Base-by-base conservation (phyloP, 495 filamentous ascomycete species). In the Aspergillus wentii region DNA sequence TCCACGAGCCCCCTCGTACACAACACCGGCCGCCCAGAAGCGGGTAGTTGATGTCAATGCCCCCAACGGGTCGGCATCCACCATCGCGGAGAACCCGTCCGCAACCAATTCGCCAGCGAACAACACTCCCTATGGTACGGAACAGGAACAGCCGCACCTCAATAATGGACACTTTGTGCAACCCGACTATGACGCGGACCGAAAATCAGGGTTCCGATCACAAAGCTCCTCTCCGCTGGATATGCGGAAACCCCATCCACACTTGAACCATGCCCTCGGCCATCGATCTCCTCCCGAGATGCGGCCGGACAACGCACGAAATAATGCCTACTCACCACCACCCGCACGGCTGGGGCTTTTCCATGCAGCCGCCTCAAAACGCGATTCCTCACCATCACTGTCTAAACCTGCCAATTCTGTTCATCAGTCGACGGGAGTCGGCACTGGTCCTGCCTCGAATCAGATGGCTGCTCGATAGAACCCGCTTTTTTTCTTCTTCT, bases 11-110 rank as follows among this genome's bases (percentile, higher is more conserved):
- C 54, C 60, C 23, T 64, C 71, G 25, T 71, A 64, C 39, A 61
- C 66, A 3, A 76, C 74, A 0, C 75, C 75, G n/a, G 68, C 71
- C 8, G 62, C 63, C 13, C 75, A 75, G 51, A 69, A 71, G 41
- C 67, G 72, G 21, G 47, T 71, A 7, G 63, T 74, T 10, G 76
- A 79, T 41, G 46, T 75, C 9, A 58, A 70, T 36, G 72, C 68
- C 8, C 65, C 72, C 8, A 75, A 75, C 46, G 74, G 75, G 18
- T 78, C 74, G 5, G 72, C 68, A 27, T 78, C 74, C 5, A 77
- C 76, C 7, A 71, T 76, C 27, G 66, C 72, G 4, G 75, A 80
- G 43, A 71, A 64, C 33, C 69, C 66, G 9, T 74, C 70, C 3
- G 59, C 63, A 9, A n/a, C n/a, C n/a, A 71, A 64, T 33, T 71